Conservation (phyloP, 2,329 filamentous ascomycete genomes). For the Lecanicillium sp. region DNA sequence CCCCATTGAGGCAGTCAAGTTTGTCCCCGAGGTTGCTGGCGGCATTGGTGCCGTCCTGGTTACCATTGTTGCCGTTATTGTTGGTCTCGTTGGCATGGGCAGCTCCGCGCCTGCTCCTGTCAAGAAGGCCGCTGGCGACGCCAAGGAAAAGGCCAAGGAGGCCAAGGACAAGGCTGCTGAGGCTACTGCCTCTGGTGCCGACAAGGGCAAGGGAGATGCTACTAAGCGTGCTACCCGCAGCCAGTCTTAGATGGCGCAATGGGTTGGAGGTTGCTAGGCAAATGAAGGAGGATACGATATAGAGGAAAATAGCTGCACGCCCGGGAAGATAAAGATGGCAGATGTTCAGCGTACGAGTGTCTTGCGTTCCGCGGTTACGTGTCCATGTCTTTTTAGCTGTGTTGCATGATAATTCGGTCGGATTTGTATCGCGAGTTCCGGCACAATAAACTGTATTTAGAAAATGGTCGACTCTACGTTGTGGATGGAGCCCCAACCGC, state of each 20-base stretch:
- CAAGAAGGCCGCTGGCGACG: slow-evolving; percentile 61
- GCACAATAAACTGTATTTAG: no score
- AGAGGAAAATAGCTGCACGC: not conserved
- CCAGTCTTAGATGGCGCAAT: slow-evolving; percentile 34
- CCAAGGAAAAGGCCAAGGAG: slow-evolving; percentile 64
- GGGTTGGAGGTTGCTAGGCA: no score
- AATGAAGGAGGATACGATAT: no score
- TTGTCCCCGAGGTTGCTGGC: slow-evolving; percentile 85
- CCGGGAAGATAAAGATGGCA: not conserved
- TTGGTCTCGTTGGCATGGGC: slow-evolving; percentile 56
- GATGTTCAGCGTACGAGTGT: not conserved
- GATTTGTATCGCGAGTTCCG: no score
- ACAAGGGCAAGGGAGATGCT: slow-evolving; percentile 67
- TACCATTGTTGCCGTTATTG: slow-evolving; percentile 61
- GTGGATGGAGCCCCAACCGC: no score
- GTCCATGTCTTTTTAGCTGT: no score
- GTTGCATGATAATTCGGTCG: no score
- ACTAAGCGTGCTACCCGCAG: slow-evolving; percentile 52
- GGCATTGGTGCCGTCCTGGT: slow-evolving; percentile 64
- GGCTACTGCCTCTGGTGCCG: slow-evolving; percentile 52
- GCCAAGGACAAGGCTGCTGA: slow-evolving; percentile 58
- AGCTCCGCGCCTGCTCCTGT: slow-evolving; percentile 54
- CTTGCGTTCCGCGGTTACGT: no score
- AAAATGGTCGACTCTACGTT: no score
- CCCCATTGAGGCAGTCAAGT: slow-evolving; percentile 76